Evolutionary conservation across 371 early-diverging fungal genomes (phyloP), one percentile per base, ranked within the genome.

Genomic region (Zychaea mexicana): DNA sequence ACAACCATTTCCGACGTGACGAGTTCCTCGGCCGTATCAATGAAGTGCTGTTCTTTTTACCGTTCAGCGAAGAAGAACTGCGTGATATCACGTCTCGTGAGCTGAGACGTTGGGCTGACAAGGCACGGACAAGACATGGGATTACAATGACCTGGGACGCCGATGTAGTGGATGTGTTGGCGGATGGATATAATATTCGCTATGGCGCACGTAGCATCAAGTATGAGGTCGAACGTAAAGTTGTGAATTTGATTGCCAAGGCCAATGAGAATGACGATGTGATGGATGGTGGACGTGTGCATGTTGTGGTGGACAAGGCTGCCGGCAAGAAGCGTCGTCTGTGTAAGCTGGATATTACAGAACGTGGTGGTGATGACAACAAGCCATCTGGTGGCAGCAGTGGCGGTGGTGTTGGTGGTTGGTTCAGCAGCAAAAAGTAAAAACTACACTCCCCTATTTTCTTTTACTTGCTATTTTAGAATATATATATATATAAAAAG

Each of bases 191-290:
- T 59, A 85, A 87, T 60, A 77, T 82, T 26, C 77, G 83, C 1
- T 87, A 87, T 46, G 88, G 88, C 45, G 88, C 88, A 6, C 77
- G 88, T 54, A 81, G 81, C 57, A 85, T 87, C 59, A 86, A 86
- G 59, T 83, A 86, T 57, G 88, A 84, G 62, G 85, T 87, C 0
- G 88, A 85, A 52, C 70, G 77, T 9, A 74, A 78, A 39, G 81
- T 87, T 2, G 81, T 87, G 2, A 85, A 82, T 60, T 57, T 78
- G 30, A 79, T 87, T 24, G 88, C 88, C 27, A 84, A 85, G 56
- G 82, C 84, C 3, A 76, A 87, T 61, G 88, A 87, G 64, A 71
- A 77, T 28, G 88, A 87, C 54, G 79, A 85, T 10, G 80, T 82
- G 0, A 69, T 78, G 45, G 79, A 81, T 60, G 82, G 82, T 28